Evolutionary conservation across 2,329 filamentous ascomycete species (phyloP), one percentile per base, ranked within the genome.

Genomic region (Tolypocladium ovalisporum): DNA sequence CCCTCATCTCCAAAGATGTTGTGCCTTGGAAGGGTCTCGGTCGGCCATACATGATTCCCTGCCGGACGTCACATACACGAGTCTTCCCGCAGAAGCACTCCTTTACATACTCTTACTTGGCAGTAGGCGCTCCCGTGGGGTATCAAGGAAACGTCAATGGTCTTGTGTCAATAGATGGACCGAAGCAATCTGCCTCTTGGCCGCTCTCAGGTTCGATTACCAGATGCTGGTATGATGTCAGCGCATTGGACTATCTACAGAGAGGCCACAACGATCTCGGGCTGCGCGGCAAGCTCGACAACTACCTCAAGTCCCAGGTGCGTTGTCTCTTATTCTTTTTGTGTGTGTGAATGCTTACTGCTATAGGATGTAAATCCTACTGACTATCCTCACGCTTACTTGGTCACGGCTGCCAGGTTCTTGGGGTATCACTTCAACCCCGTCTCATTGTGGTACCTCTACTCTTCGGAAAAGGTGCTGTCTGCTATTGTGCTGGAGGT

Each of bases 381-480:
- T 2, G 73, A 77, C 52, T 91, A 87, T 71, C 81, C 84, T 13
- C 77, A 85, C 64, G 86, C 84, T 0, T 90, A 90, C 63, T 74
- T 92, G 4, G 76, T 89, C 27, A 91, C 88, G 2, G 85, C 86
- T 4, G 82, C 87, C 6, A 79, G 79, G 35, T 86, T 90, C 60
- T 68, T 89, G 7, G 84, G 85, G 3, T 88, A 88, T 65, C 81
- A 82, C 27, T 90, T 89, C 71, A 91, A 90, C 63, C 87, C 87
- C 0, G 85, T 88, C 3, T 90, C 87, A 0, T 88, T 91, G 64
- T 92, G 88, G 86, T 90, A 90, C 62, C 77, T 92, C 2, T 91
- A 92, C 67, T 79, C 83, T 15, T 62, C 70, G 0, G 70, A 80
- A 10, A 79, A 79, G 58, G 70, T 77, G 7, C 74, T 91, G 17